These are phyloP conservation scores for Solanum stenotomum DNA, from an alignment of 257 asterid genomes.

Conservation along the genomic window DNA sequence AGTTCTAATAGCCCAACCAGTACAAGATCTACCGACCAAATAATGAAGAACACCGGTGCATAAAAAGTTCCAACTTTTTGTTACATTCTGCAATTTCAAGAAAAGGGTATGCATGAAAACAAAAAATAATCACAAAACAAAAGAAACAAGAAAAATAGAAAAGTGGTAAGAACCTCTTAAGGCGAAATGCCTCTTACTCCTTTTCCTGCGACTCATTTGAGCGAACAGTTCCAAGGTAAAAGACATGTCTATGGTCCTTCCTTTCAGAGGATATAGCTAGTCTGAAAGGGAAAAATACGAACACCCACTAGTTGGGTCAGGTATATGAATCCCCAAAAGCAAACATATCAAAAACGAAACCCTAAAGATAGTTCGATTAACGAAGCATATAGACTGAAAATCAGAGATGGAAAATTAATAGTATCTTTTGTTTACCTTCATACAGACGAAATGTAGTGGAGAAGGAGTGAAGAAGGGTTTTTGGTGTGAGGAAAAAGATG, in stretches of 20 bases:
- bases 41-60: conserved; percentile 1
- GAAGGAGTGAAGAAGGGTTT: not conserved
- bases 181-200: conserved; percentile 16
- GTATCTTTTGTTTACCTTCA: conserved; percentile 9
- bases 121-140: not conserved
- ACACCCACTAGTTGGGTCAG: not conserved
- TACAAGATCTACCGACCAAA: conserved; percentile 4
- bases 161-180: conserved; percentile 23
- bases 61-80: conserved; percentile 8
- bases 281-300: not conserved
- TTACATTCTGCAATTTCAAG: conserved; percentile 25
- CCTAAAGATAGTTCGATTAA: not conserved
- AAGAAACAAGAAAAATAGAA: not conserved
- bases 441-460: conserved; percentile 2
- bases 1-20: not conserved
- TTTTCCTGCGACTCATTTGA: conserved; percentile 30
- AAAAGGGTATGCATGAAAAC: conserved; percentile 3
- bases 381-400: conserved; percentile 2
- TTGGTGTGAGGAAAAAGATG: not conserved
- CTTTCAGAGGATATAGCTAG: not conserved
- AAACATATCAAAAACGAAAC: conserved; percentile 1
- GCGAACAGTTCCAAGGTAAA: not conserved
- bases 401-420: not conserved
- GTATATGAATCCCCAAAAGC: not conserved
- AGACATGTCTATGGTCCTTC: conserved; percentile 1